Percentiles rank a stretch among this genome's conserved stretches.
Evolutionary conservation across 208 protist genomes (phyloP).

Genomic region (Herpetomonas tarakana): DNA sequence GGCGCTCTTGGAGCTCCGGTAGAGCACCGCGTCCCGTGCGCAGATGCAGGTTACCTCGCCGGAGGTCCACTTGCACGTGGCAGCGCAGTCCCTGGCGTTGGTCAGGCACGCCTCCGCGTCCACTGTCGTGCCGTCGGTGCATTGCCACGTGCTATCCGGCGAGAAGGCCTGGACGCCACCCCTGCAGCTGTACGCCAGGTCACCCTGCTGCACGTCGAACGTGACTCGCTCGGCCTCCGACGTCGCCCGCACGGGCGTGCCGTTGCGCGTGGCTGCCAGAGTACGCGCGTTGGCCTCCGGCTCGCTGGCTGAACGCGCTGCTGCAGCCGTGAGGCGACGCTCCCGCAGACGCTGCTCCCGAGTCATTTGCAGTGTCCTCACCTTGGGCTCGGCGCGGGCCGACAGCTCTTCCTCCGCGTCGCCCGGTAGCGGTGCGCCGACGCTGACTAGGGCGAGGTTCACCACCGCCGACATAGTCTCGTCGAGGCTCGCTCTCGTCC

Average conservation of each 20-base stretch:
- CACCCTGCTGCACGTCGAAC: neutral
- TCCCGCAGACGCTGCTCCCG: neutral
- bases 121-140: neutral
- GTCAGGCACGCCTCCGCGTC: neutral
- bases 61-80: neutral
- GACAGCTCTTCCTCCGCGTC: conserved; percentile 2
- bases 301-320: too few species aligned
- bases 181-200: neutral
- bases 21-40: conserved; percentile 17
- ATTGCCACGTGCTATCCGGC: neutral
- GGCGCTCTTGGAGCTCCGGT: neutral
- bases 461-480: neutral
- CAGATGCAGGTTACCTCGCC: conserved; percentile 23
- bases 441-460: conserved; percentile 10
- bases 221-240: too few species aligned
- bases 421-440: conserved; percentile 2
- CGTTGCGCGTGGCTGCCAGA: too few species aligned
- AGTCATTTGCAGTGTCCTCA: neutral
- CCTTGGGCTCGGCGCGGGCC: neutral
- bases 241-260: too few species aligned
- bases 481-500: neutral
- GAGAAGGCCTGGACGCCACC: neutral
- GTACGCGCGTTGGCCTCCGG: too few species aligned
- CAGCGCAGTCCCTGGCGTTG: conserved; percentile 3
- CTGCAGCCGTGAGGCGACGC: too few species aligned